These are phyloP conservation scores for Syzygium aqueum DNA, from an alignment of 345 rosid species.

Conservation along the genomic window DNA sequence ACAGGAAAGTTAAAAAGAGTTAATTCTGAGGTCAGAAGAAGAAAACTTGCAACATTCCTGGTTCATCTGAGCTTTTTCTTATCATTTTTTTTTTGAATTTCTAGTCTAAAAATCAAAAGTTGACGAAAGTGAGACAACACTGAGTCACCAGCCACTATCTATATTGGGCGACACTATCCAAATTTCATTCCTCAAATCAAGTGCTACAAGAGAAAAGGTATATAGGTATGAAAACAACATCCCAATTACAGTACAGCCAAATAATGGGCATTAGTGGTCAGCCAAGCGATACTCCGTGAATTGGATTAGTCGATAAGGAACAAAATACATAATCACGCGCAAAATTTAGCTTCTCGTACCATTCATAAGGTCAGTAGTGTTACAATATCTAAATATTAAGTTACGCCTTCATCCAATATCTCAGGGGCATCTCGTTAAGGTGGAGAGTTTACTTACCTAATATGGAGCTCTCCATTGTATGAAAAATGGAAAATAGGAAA, in stretches of 20 bases:
- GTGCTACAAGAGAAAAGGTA: not conserved
- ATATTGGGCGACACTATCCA: too few species aligned
- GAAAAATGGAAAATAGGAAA: not conserved
- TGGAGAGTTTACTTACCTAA: not conserved
- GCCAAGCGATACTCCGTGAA: too few species aligned
- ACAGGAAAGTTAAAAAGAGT: not conserved
- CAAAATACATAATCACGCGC: too few species aligned
- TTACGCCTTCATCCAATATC: not conserved
- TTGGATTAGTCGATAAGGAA: too few species aligned
- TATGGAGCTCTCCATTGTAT: not conserved
- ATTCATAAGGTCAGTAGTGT: not conserved
- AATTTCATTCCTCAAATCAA: not conserved
- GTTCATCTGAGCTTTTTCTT: not conserved
- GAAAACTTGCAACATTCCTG: not conserved
- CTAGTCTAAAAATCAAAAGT: not conserved
- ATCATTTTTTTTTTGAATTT: not conserved
- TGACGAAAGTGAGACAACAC: not conserved
- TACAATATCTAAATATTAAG: not conserved
- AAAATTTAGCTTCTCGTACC: not conserved
- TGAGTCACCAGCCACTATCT: not conserved
- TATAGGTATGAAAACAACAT: not conserved
- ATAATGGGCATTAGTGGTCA: too few species aligned
- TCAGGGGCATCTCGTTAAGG: too few species aligned
- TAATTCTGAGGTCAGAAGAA: not conserved
- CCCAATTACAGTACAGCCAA: not conserved